A percentile compares a stretch with the other conserved stretches of the same genome.
Conservation (phyloP, 2,329 filamentous ascomycete species). For the Coleophoma eucalyptorum region DNA sequence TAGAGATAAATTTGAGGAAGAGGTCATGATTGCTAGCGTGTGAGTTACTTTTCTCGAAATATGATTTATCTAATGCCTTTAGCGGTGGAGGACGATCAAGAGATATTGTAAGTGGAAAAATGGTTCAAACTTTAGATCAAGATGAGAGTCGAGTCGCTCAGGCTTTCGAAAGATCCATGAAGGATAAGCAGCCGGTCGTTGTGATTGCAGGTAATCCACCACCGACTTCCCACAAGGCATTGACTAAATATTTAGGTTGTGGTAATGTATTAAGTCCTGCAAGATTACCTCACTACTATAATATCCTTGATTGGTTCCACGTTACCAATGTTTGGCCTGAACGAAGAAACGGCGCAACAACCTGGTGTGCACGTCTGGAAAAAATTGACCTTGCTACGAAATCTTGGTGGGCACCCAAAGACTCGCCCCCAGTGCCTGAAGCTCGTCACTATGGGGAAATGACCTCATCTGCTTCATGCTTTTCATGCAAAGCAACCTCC, state of each 20-base stretch:
- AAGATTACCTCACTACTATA: slow-evolving; percentile 53
- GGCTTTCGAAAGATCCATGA: slow-evolving; percentile 41
- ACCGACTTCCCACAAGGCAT: neutral
- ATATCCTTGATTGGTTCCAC: slow-evolving; percentile 65
- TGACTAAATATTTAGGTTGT: slow-evolving; percentile 39
- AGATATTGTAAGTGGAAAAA: slow-evolving; percentile 37
- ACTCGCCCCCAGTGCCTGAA: slow-evolving; percentile 23
- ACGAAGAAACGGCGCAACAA: slow-evolving; percentile 30
- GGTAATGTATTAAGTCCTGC: slow-evolving; percentile 43
- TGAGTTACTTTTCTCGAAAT: slow-evolving; percentile 31
- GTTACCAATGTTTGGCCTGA: slow-evolving; percentile 68
- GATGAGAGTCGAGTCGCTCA: slow-evolving; percentile 30
- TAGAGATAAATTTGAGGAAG: slow-evolving; percentile 54
- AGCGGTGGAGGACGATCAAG: slow-evolving; percentile 50
- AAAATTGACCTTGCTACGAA: slow-evolving; percentile 47
- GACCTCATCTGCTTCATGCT: slow-evolving; percentile 30
- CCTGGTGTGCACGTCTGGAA: slow-evolving; percentile 60
- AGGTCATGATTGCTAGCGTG: slow-evolving; percentile 62
- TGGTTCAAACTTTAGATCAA: slow-evolving; percentile 44
- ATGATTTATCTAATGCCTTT: neutral
- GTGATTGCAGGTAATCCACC: slow-evolving; percentile 46
- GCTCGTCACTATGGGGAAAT: slow-evolving; percentile 18
- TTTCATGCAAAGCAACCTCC: slow-evolving; percentile 32
- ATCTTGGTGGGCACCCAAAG: slow-evolving; percentile 56
- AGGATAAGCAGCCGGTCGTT: slow-evolving; percentile 45